Base-by-base conservation (phyloP, 1,139 yeast genomes). In the Pichia sp. region DNA sequence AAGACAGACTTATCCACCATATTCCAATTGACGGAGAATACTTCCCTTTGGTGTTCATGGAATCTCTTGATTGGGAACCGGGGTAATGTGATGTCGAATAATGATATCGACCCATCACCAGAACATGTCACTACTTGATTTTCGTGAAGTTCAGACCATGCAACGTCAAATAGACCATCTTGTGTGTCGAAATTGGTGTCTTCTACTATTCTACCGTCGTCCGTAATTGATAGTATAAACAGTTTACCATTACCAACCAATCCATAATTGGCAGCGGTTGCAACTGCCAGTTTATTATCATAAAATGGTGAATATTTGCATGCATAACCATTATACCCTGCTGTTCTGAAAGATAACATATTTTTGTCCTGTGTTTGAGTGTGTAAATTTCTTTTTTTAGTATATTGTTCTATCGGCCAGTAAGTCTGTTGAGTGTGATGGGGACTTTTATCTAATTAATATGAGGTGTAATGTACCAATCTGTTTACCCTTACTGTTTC, bases 61-160 rank as follows among this genome's bases (percentile, higher is more conserved):
- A 77, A 85, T 53, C 79, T 81, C 68, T 77, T 78, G 26, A 88
- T 75, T 0, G 97, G 97, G 64, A 72, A 85, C 48, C 75, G 67
- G 4, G 76, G 72, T 36, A 83, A 75, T 2, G 79, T 75, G 38
- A 75, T 69, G 62, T 92, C 98, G 61, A 87, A 92, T 45, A 92
- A 63, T 54, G 88, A 83, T 38, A 92, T 67, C 0, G 87, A 71
- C 0, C 97, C 97, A 64, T 92, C 98, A 2, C 98, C 98, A 52
- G 84, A 80, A 26, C 95, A 94, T 0, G 77, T 79, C 3, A 78
- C 75, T 6, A 85, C 73, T 58, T 90, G 97, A 62, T 87, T 88
- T 54, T 87, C 97, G 61, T 92, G 92, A 11, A 72, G 51, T 62
- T 92, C 97, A 47, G 92, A 84, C 97, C 97, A 92, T 1, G 94